Evolutionary conservation across 2,329 filamentous ascomycete species (phyloP), one percentile per base, ranked within the genome.

Genomic region (Amauroascus verrucosus): DNA sequence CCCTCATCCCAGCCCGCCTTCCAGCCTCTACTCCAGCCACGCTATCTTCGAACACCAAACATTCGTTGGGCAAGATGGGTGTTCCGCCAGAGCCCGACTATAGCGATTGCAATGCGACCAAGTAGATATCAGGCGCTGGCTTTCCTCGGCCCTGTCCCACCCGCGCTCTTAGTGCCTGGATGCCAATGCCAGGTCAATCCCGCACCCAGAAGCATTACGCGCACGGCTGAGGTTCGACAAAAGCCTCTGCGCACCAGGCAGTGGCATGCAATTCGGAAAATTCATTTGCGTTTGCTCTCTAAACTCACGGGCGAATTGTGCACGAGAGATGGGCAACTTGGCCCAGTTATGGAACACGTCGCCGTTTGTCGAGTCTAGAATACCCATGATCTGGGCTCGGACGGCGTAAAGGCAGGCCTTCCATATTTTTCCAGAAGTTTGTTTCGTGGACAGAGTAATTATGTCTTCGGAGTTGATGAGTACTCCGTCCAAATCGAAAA

Each of bases 381-480:
- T 32, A 13, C 62, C 62, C 58, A 63, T 64, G 24, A 63, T 56
- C 46, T 59, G 54, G 14, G 62, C 54, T 52, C 56, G 51, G 28
- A 58, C 1, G 11, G 45, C 38, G 40, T 56, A 1, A 62, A 54
- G 13, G 47, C 26, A 16, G 62, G 60, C 6, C 56, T 54, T 7
- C 46, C 47, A 18, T 64, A 60, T n/a, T 60, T 60, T 46, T 54
- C 14, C 2, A 62, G 61, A 5, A 62, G 33, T 9, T 57, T 1
- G n/a, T 40, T 62, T 61, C 1, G 41, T 58, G n/a, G 56, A 57
- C 13, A 45, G 41, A 24, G 61, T 62, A 28, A 65, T 62, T 28
- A 64, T 64, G 56, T 67, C 65, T 57, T 68, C 66, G 30, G 65
- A 62, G 49, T 67, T 65, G 55, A 67, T 62, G 46, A 68, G 63